Conservation (phyloP, 371 early-diverging fungal species). For the Mucor indicus region DNA sequence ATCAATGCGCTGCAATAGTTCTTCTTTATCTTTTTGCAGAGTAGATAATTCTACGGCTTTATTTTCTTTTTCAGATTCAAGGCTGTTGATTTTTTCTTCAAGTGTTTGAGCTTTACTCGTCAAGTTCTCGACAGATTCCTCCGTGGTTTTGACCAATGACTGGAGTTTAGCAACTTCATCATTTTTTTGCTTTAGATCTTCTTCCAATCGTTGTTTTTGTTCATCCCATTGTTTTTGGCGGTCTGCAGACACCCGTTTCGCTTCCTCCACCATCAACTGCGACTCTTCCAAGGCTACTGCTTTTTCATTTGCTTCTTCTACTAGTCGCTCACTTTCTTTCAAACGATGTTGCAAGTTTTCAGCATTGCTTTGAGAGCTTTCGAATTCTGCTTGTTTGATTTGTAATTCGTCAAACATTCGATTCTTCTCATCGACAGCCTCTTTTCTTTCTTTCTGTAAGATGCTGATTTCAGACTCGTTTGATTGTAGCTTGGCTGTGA, state of each 20-base stretch:
- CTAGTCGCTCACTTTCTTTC: constrained; percentile 46
- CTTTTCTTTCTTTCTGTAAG: constrained; percentile 38
- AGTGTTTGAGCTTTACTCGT: constrained; percentile 29
- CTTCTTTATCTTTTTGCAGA: constrained; percentile 31
- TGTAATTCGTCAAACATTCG: constrained; percentile 61
- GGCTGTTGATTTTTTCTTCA: constrained; percentile 18
- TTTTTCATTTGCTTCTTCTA: constrained; percentile 52
- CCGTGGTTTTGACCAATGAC: not conserved
- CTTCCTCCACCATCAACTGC: constrained; percentile 21
- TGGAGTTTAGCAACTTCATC: constrained; percentile 4
- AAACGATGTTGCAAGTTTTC: constrained; percentile 56
- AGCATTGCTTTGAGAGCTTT: constrained; percentile 60
- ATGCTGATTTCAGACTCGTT: constrained; percentile 36
- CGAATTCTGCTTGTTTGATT: constrained; percentile 68
- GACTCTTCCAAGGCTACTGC: constrained; percentile 50
- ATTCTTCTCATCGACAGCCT: constrained; percentile 55
- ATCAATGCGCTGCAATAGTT: constrained; percentile 25
- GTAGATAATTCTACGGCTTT: constrained; percentile 25
- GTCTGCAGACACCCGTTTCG: constrained; percentile 24
- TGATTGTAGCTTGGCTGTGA: constrained; percentile 29
- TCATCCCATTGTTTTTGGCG: constrained; percentile 33
- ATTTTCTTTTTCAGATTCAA: constrained; percentile 26
- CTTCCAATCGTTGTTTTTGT: constrained; percentile 19
- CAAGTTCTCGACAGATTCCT: not conserved
- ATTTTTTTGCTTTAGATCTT: constrained; percentile 13